Evolutionary conservation across 768 basidiomycete genomes (phyloP).

Genomic region (Auricularia cornea): DNA sequence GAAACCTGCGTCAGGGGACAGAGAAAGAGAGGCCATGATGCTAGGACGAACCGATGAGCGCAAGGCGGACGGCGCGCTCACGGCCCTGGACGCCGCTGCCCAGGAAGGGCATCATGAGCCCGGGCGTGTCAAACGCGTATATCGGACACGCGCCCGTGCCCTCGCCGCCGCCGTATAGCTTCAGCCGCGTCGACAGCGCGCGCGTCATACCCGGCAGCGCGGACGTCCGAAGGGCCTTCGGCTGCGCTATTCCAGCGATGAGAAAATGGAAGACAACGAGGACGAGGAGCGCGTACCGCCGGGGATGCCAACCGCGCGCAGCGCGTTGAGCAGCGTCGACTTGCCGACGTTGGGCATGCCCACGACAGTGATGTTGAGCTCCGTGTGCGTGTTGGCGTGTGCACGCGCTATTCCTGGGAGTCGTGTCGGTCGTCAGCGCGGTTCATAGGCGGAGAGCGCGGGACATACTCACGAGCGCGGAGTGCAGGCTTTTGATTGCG

Average conservation of each 20-base stretch:
- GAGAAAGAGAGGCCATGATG: slow-evolving; percentile 12
- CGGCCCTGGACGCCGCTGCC: slow-evolving; percentile 79
- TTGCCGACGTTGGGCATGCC: slow-evolving; percentile 99
- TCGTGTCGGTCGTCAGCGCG: slow-evolving; percentile 48
- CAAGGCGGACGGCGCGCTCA: slow-evolving; percentile 88
- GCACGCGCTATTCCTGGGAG: slow-evolving; percentile 64
- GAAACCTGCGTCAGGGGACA: slow-evolving; percentile 10
- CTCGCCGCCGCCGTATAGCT: slow-evolving; percentile 40
- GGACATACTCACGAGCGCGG: slow-evolving; percentile 66
- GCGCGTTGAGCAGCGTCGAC: slow-evolving; percentile 85
- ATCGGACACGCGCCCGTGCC: slow-evolving; percentile 27
- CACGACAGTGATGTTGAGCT: slow-evolving; percentile 83
- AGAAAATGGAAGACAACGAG: slow-evolving; percentile 4
- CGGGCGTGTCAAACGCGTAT: slow-evolving; percentile 93
- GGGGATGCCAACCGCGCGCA: slow-evolving; percentile 77
- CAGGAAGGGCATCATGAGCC: slow-evolving; percentile 93
- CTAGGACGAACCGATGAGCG: slow-evolving; percentile 68
- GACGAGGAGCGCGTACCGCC: slow-evolving; percentile 48
- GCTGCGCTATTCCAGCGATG: slow-evolving; percentile 40
- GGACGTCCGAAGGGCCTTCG: slow-evolving; percentile 86
- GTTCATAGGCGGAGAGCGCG: neutral
- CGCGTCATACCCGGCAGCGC: slow-evolving; percentile 88
- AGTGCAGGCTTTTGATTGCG: slow-evolving; percentile 48
- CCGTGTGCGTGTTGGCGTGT: slow-evolving; percentile 54
- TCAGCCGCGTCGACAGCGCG: slow-evolving; percentile 79